Evolutionary conservation across 2,329 filamentous ascomycete species (phyloP), one percentile per base, ranked within the genome.

Genomic region (Ophioceras dolichostomum): DNA sequence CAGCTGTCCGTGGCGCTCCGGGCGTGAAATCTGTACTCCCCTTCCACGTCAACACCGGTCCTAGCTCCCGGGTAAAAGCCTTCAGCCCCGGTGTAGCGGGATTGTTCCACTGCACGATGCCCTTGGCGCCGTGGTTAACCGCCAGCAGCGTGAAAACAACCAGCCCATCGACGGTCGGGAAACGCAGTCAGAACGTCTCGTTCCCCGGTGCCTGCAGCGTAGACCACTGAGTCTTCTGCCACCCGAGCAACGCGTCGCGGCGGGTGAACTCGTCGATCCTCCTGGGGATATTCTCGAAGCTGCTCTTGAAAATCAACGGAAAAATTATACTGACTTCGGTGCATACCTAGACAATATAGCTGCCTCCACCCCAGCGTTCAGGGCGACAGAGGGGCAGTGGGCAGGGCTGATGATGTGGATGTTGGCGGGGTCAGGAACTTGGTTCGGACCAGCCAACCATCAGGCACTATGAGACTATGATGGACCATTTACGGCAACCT

Each of bases 71-170:
- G 22, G 22, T 26, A 12, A 26, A 8, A 12, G 22, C 22, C 22
- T 26, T 12, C 8, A 26, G 7, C 22, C 12, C 22, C 8, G 22
- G 22, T 8, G 12, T 26, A 2, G 56, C 52, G 0, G 65, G 64
- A 48, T 60, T 68, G 1, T 64, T 56, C 65, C 65, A 69, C 10
- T 57, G 56, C 3, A 66, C 55, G 14, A 65, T 52, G 3, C 54
- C 59, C 43, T 59, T 59, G n/a, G 55, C 61, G 13, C 60, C 63
- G 41, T 64, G 60, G 43, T 67, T 62, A 26, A 70, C 53, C 0
- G 59, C 61, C n/a, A 68, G 48, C 14, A 58, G 47, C 35, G 56
- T 58, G 64, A 67, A 68, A 14, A 53, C 65, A 38, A 58, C 56
- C 22, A 55, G 56, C 50, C 69, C 65, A 8, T 49, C 56, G 4